Evolutionary conservation across 2,329 filamentous ascomycete species (phyloP).

Genomic region (Penicillium sp.): DNA sequence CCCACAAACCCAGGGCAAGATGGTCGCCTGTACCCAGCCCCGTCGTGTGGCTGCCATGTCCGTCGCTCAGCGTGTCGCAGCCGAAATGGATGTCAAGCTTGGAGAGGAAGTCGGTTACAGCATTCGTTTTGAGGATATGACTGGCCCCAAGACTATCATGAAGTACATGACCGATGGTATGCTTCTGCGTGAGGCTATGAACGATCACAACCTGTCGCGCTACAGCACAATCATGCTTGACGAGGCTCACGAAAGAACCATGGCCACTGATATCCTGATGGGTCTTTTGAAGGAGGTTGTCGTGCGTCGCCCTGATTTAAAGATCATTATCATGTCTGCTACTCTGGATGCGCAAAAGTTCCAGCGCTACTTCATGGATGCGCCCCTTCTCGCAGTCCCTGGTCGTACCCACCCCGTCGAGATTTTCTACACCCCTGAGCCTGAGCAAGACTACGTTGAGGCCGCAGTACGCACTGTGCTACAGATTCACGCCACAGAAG

Average conservation of each 20-base stretch:
- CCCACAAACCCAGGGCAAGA: conserved; percentile 79
- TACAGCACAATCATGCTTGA: conserved; percentile 99
- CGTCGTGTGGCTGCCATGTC: conserved; percentile 98
- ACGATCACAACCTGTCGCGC: conserved; percentile 85
- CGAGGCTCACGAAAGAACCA: conserved; percentile 95
- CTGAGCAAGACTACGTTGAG: conserved; percentile 95
- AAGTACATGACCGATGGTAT: conserved; percentile 99
- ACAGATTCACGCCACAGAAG: conserved; percentile 92
- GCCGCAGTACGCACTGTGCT: conserved; percentile 91
- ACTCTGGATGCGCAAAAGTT: conserved; percentile 98
- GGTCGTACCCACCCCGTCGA: conserved; percentile 95
- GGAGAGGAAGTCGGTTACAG: conserved; percentile 97
- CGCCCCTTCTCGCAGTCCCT: conserved; percentile 88
- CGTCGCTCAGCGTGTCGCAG: conserved; percentile 93
- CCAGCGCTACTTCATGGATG: conserved; percentile 94
- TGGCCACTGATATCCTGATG: conserved; percentile 97
- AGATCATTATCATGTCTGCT: conserved; percentile 98
- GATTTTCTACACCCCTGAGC: conserved; percentile 96
- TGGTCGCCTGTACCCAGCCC: conserved; percentile 96
- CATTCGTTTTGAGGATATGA: conserved; percentile 97
- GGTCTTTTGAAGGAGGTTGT: conserved; percentile 91
- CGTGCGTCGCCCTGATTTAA: conserved; percentile 78
- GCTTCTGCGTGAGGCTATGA: conserved; percentile 93
- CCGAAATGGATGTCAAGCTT: conserved; percentile 91
- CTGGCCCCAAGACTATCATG: conserved; percentile 81